These are phyloP conservation scores for Tolypocladium endophyticum DNA, from an alignment of 2,329 filamentous ascomycete genomes.

Conservation along the genomic window DNA sequence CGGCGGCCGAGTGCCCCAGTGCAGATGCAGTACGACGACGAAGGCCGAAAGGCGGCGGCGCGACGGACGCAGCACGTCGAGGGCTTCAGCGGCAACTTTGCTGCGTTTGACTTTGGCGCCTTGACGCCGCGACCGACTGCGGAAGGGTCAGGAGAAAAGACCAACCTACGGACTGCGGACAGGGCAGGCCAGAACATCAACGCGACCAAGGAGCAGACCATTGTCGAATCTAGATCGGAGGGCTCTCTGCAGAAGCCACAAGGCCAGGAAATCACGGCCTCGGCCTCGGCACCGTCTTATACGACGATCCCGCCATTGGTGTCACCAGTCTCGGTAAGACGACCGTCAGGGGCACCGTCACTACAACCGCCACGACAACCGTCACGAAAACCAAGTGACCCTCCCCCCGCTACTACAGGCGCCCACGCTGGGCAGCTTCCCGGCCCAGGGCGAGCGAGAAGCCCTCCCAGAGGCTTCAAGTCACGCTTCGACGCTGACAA, in stretches of 20 bases:
- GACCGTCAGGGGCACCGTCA: neutral
- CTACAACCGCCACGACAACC: neutral
- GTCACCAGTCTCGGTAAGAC: neutral
- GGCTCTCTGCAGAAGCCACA: neutral
- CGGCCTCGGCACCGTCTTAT: neutral
- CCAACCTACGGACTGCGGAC: neutral
- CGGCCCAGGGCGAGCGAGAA: neutral
- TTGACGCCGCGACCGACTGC: conserved; percentile 10
- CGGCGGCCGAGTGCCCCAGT: conserved; percentile 37
- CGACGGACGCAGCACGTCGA: conserved; percentile 15
- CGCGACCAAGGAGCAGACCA: neutral
- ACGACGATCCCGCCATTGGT: neutral
- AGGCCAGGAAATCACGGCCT: neutral
- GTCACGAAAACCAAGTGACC: neutral
- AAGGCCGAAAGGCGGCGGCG: conserved; percentile 8
- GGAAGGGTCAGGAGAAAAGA: neutral
- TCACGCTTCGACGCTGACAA: conserved; percentile 13
- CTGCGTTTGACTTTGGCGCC: conserved; percentile 27
- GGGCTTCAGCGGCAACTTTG: conserved; percentile 26
- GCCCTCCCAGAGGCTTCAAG: conserved; percentile 9
- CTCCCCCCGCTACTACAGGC: neutral
- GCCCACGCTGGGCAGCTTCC: neutral
- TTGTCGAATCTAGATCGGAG: neutral
- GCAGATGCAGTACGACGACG: conserved; percentile 24
- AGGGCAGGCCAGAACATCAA: neutral